Base-by-base conservation (phyloP, 176 grass and related monocot species). In the Bolboschoenus planiculmis region DNA sequence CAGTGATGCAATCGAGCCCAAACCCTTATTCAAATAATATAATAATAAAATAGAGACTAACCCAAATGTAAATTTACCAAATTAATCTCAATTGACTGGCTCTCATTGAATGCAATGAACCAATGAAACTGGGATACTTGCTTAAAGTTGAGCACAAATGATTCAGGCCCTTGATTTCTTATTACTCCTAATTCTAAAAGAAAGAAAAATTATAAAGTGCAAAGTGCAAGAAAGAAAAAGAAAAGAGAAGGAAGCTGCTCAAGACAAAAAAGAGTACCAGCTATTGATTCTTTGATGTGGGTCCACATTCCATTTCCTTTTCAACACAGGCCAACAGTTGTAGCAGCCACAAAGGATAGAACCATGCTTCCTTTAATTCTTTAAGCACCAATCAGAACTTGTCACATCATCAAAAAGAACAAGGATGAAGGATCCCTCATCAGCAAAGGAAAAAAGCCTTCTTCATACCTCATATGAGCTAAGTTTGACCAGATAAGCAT, bases 251-350 rank as follows among this genome's bases (percentile, higher is more conserved):
- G 21, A 73, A 47, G 13, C 68, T 73, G 42, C 68, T 47, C 4
- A 43, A 73, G 11, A 73, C 40, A 73, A 15, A 47, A 73, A 73
- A 29, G 4, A 73, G 21, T 46, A 73, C 68, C 68, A 13, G 68
- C 40, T 47, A 73, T 11, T 14, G 21, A 24, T 73, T 73, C 21
- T 21, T 47, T 29, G 40, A 27, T 23, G 40, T 44, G 14, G 11
- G 40, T 21, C 68, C 68, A 27, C 37, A 73, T 46, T 47, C 67
- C 40, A 73, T 73, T 73, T 47, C 67, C 40, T 47, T 73, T 73
- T 47, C 42, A 48, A 74, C 37, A 3, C 40, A 48, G 48, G 31
- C 59, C 42, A 74, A 7, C 10, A 48, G 24, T 74, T 48, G 42
- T 23, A 74, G 23, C 21, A 74, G 42, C 42, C 70, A 47, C n/a